Evolutionary conservation across 2,329 filamentous ascomycete species (phyloP).

Genomic region (Lachnellula occidentalis): DNA sequence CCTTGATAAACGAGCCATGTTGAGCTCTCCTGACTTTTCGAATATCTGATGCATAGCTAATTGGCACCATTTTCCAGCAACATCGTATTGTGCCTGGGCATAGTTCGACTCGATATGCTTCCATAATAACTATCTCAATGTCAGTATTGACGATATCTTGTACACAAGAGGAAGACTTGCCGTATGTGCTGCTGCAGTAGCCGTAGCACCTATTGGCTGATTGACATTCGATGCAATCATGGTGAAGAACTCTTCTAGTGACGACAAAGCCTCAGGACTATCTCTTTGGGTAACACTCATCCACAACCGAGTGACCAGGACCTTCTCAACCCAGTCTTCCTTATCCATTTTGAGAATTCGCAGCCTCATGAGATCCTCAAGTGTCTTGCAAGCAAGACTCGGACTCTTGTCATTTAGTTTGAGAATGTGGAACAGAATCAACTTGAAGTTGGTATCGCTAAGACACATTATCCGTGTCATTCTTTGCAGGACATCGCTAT

Average conservation of each 20-base stretch:
- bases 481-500: constrained; percentile 48
- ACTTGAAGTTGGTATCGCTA: constrained; percentile 58
- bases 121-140: constrained; percentile 63
- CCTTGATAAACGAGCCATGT: constrained; percentile 65
- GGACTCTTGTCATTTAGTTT: constrained; percentile 54
- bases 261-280: constrained; percentile 31
- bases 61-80: constrained; percentile 65
- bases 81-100: constrained; percentile 44
- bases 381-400: constrained; percentile 41
- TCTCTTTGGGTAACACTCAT: constrained; percentile 49
- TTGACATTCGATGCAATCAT: constrained; percentile 40
- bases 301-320: constrained; percentile 62
- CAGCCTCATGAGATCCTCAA: constrained; percentile 60
- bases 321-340: constrained; percentile 60
- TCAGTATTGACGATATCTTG: constrained; percentile 14
- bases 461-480: constrained; percentile 57
- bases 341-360: constrained; percentile 47
- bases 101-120: constrained; percentile 63
- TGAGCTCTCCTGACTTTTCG: constrained; percentile 56
- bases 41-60: constrained; percentile 65
- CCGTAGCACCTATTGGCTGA: constrained; percentile 49
- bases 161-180: constrained; percentile 37
- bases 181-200: constrained; percentile 62
- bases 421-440: constrained; percentile 62
- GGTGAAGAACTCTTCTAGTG: constrained; percentile 40